Conservation (phyloP, 2,329 filamentous ascomycete genomes). For the Aciculosporium take region DNA sequence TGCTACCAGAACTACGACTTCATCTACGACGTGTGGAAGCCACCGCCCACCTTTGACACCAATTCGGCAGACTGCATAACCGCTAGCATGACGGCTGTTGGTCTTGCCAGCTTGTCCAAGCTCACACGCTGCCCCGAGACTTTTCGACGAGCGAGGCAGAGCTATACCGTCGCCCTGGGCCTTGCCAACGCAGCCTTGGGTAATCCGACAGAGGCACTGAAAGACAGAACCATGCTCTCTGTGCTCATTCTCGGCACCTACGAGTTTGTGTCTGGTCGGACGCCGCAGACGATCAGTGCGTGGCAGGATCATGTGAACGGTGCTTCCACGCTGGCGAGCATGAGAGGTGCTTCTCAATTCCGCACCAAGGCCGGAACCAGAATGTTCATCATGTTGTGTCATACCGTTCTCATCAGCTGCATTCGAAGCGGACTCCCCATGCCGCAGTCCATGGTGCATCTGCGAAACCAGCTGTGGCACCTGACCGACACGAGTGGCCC, state of each 20-base stretch:
- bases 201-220: constrained; percentile 27
- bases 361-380: constrained; percentile 28
- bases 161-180: constrained; percentile 36
- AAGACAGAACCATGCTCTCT: constrained; percentile 37
- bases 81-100: constrained; percentile 40
- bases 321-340: constrained; percentile 33
- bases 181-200: constrained; percentile 35
- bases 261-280: constrained; percentile 36
- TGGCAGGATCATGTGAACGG: constrained; percentile 41
- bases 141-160: constrained; percentile 32
- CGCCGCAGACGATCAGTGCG: constrained; percentile 30
- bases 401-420: constrained; percentile 37
- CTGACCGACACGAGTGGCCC: constrained; percentile 23
- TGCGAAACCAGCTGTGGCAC: constrained; percentile 28
- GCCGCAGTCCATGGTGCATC: constrained; percentile 31
- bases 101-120: constrained; percentile 36
- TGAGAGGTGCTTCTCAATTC: constrained; percentile 35
- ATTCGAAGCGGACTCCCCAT: constrained; percentile 34
- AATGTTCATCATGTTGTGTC: constrained; percentile 40
- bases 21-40: constrained; percentile 38
- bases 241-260: constrained; percentile 41
- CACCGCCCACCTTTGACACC: constrained; percentile 19
- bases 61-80: constrained; percentile 30
- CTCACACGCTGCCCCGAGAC: constrained; percentile 26
- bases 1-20: constrained; percentile 38